Percentiles rank a stretch among this genome's conserved stretches.
Evolutionary conservation across 768 basidiomycete genomes (phyloP).

Genomic region (Xerocomus brunneocitrinus): DNA sequence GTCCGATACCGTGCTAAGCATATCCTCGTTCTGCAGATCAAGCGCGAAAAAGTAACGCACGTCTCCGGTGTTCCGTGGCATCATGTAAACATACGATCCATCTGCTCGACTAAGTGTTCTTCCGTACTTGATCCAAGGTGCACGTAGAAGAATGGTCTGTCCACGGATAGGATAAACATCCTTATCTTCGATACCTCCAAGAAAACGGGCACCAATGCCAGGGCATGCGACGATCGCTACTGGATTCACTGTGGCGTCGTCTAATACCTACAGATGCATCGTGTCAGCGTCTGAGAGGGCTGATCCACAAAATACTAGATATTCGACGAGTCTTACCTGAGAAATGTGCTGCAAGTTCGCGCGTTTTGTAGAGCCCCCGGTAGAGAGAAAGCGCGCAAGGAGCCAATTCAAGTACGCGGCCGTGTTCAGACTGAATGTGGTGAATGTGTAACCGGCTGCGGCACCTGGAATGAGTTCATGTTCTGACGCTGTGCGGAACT

Average conservation of each 20-base stretch:
- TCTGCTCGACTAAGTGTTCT: constrained; percentile 28
- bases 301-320: background rate
- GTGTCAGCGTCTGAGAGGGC: background rate
- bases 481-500: constrained; percentile 37
- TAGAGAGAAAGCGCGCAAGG: constrained; percentile 48
- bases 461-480: constrained; percentile 41
- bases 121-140: constrained; percentile 46
- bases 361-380: constrained; percentile 60
- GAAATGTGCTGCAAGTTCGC: constrained; percentile 62
- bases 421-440: constrained; percentile 64
- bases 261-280: constrained; percentile 12
- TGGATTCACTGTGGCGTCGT: constrained; percentile 2
- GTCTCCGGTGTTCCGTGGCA: constrained; percentile 36
- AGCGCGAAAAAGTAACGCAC: constrained; percentile 25
- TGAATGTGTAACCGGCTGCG: constrained; percentile 53
- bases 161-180: constrained; percentile 45
- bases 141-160: constrained; percentile 40
- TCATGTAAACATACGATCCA: constrained; percentile 33
- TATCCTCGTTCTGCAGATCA: background rate
- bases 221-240: constrained; percentile 62
- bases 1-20: background rate
- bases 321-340: constrained; percentile 38
- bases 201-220: constrained; percentile 54
- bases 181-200: constrained; percentile 50
- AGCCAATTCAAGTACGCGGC: constrained; percentile 63